Conservation (phyloP, 495 filamentous ascomycete genomes). For the Tuber borchii region DNA sequence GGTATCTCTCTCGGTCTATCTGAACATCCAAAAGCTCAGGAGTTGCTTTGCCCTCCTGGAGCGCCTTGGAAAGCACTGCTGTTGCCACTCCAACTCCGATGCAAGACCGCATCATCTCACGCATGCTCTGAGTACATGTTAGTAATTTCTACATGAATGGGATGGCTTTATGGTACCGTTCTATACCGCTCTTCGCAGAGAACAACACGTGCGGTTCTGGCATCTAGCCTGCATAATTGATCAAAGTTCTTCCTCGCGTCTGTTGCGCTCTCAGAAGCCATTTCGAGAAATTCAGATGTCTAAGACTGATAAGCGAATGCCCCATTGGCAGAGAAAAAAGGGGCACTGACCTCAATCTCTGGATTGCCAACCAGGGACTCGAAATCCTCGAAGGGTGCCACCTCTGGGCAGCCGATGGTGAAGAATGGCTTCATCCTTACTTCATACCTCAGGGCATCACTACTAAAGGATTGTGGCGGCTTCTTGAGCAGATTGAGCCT, state of each 20-base stretch:
- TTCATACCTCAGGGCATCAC: slow-evolving; percentile 67
- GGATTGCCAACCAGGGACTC: slow-evolving; percentile 43
- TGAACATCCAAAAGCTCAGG: slow-evolving; percentile 32
- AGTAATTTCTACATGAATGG: slow-evolving; percentile 4
- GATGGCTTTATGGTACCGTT: slow-evolving; percentile 20
- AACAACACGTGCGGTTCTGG: slow-evolving; percentile 45
- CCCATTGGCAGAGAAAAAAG: neutral
- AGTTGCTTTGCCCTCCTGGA: slow-evolving; percentile 29
- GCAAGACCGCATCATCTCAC: slow-evolving; percentile 42
- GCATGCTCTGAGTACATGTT: slow-evolving; percentile 29
- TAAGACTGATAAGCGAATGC: neutral
- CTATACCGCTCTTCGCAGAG: slow-evolving; percentile 38
- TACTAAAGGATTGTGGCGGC: slow-evolving; percentile 62
- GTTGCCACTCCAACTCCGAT: slow-evolving; percentile 45
- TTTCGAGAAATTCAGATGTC: slow-evolving; percentile 50
- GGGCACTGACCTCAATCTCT: slow-evolving; percentile 35
- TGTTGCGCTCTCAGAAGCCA: slow-evolving; percentile 55
- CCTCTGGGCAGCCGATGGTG: slow-evolving; percentile 59
- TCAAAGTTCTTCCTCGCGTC: slow-evolving; percentile 63
- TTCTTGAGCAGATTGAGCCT: slow-evolving; percentile 56
- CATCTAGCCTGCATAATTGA: slow-evolving; percentile 49
- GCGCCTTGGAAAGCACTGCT: slow-evolving; percentile 39
- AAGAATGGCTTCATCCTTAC: slow-evolving; percentile 86
- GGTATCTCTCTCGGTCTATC: slow-evolving; percentile 36
- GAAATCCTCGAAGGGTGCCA: slow-evolving; percentile 63